These are phyloP conservation scores for Nemania sp. DNA, from an alignment of 2,329 filamentous ascomycete species.

Conservation along the genomic window DNA sequence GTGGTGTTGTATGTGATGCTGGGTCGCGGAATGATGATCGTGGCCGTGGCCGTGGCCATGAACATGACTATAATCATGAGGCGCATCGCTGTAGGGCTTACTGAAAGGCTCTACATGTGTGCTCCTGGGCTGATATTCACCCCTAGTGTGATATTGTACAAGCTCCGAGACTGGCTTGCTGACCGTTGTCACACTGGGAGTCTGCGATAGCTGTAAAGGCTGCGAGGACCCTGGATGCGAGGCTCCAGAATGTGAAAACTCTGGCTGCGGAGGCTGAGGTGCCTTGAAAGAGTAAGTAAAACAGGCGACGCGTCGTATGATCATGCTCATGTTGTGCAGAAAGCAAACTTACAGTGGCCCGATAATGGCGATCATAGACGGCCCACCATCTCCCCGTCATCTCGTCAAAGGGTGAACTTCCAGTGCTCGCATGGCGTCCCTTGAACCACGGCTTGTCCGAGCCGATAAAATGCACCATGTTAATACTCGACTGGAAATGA, in stretches of 20 bases:
- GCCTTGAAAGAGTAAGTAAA: conserved; percentile 31
- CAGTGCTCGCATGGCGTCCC: conserved; percentile 58
- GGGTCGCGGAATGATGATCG: conserved; percentile 12
- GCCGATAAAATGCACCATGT: conserved; percentile 93
- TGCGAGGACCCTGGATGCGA: conserved; percentile 4
- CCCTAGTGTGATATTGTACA: conserved; percentile 58
- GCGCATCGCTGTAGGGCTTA: conserved; percentile 39
- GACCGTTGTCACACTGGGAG: not conserved
- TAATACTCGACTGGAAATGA: conserved; percentile 89
- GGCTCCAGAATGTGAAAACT: too few relatives aligned
- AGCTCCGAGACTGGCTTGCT: conserved; percentile 39
- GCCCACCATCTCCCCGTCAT: conserved; percentile 91
- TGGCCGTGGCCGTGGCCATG: conserved; percentile 30
- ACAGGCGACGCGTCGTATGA: too few relatives aligned
- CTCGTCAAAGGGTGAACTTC: conserved; percentile 73
- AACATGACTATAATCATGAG: conserved; percentile 30
- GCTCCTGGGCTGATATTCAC: conserved; percentile 50
- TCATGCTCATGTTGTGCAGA: conserved; percentile 1
- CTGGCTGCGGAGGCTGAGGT: conserved; percentile 10
- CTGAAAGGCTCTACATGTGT: conserved; percentile 33
- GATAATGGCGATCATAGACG: conserved; percentile 87
- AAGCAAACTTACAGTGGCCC: conserved; percentile 48
- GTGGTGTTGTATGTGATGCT: conserved; percentile 25
- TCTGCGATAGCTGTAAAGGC: not conserved
- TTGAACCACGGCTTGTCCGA: conserved; percentile 84